Evolutionary conservation across 345 rosid genomes (phyloP).

Genomic region (Dipteronia sinensis): DNA sequence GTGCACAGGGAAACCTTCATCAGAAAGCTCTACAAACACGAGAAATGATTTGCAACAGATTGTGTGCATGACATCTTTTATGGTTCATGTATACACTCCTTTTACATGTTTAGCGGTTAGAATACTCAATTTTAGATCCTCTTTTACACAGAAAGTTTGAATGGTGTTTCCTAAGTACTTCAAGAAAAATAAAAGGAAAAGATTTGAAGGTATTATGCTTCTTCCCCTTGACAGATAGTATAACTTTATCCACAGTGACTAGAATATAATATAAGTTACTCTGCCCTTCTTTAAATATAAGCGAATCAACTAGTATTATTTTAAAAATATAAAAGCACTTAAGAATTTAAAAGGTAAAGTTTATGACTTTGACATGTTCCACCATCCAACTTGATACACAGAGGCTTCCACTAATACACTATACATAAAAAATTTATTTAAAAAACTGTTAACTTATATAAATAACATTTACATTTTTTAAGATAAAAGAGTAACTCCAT

Average conservation of each 20-base stretch:
- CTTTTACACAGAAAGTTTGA: not conserved
- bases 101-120: not conserved
- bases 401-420: not conserved
- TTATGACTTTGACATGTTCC: not conserved
- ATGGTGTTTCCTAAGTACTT: not conserved
- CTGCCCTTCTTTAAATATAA: not conserved
- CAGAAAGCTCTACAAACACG: conserved; percentile 2
- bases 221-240: not conserved
- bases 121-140: not conserved
- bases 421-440: not conserved
- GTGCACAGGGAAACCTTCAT: conserved; percentile 23
- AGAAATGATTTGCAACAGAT: not conserved
- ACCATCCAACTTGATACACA: not conserved
- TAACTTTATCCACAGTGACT: not conserved
- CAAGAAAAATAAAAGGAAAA: too few relatives aligned
- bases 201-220: too few relatives aligned
- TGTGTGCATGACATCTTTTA: not conserved
- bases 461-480: too few relatives aligned
- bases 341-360: not conserved
- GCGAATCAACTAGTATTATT: not conserved
- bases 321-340: not conserved
- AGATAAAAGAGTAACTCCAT: too few relatives aligned
- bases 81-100: not conserved
- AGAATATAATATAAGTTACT: not conserved
- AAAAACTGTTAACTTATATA: too few relatives aligned